Base-by-base conservation (phyloP, 768 basidiomycete species). In the Lactarius hatsudake region DNA sequence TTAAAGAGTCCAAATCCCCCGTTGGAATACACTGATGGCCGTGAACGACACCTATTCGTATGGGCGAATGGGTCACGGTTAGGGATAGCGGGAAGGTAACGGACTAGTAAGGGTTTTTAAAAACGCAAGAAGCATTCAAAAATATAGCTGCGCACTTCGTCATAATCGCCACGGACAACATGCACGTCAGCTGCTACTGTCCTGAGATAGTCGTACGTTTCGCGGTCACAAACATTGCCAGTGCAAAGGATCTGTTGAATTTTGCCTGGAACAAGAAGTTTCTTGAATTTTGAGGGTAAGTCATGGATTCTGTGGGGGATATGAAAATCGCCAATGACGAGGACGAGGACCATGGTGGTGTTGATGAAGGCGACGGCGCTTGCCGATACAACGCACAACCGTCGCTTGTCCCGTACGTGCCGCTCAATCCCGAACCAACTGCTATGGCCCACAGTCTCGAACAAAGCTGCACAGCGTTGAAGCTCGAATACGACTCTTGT, bases 221-320 rank as follows among this genome's bases (percentile, higher is more conserved):
- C 96, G 73, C 90, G 89, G 80, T 99, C 97, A 77, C 94, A 96
- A 28, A 98, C 90, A 75, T 98, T 98, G 57, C 97, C 97, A 0
- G 96, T 98, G 76, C 94, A 97, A 30, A 98, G 82, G 66, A 98
- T 97, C 77, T 98, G 96, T 69, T 96, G 93, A 55, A 99, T 98
- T 78, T 99, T 99, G 26, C 97, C 97, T 75, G 75, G 72, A 12
- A 86, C 85, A 3, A 99, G 83, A 1, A 98, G 88, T 74, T 98
- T 97, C 81, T 96, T 96, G 81, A 99, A 99, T 79, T 98, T 98
- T 17, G 87, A 81, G 0, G 97, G 96, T 10, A 99, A 85, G 74
- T 97, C 97, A 75, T 97, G 93, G 10, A 81, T 82, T 54, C 93
- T 81, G 76, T 93, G 90, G 1, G 97, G 97, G 74, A 98, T 98